These are phyloP conservation scores for sunflower (Helianthus annuus) DNA, from an alignment of 129 eudicot species.

Conservation along the genomic window HanXRQr2.0-SUNRISE NC_035441.2:189645551-189646050, in stretches of 20 bases:
- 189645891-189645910: constrained; percentile 22
- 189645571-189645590: constrained; percentile 10
- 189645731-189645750: constrained; percentile 8
- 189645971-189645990: not conserved
- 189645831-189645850: not conserved
- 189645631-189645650: not conserved
- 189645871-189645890: constrained; percentile 37
- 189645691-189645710: not conserved
- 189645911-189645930: constrained; percentile 31
- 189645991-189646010: not conserved
- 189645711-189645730: not conserved
- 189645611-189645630: not conserved
- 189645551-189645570: not conserved
- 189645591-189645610: not conserved
- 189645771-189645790: not conserved
- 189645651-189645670: not conserved
- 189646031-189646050: not conserved
- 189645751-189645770: not conserved
- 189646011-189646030: not conserved
- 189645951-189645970: constrained; percentile 37
- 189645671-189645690: not conserved
- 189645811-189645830: constrained; percentile 4
- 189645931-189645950: constrained; percentile 46
- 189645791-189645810: not conserved
- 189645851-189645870: constrained; percentile 41